Evolutionary conservation across 257 asterid species (phyloP).

Genomic region (Solanum verrucosum): DNA sequence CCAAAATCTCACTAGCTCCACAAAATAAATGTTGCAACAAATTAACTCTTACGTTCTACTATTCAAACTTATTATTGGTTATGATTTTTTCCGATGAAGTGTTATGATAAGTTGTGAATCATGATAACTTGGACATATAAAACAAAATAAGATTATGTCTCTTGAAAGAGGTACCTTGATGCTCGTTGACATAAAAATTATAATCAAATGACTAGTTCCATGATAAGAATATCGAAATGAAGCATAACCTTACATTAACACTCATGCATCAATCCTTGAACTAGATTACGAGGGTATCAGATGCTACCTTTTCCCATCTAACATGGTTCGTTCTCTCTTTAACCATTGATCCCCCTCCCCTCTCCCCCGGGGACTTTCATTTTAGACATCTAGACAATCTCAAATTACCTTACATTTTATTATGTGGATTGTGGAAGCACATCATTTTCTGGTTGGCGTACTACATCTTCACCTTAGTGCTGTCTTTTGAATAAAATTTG

Average conservation of each 20-base stretch:
- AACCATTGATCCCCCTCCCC: neutral
- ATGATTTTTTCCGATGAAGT: neutral
- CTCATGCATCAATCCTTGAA: neutral
- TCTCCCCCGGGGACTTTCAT: neutral
- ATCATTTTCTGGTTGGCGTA: neutral
- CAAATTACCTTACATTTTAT: neutral
- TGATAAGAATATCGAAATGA: neutral
- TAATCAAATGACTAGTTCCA: neutral
- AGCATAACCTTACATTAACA: neutral
- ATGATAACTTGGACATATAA: too few relatives aligned
- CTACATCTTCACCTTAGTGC: neutral
- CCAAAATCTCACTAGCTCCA: neutral
- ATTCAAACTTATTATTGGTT: neutral
- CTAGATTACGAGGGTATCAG: neutral
- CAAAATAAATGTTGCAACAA: neutral
- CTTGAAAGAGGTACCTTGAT: neutral
- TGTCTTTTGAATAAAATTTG: neutral
- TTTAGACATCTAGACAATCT: neutral
- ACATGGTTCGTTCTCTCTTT: neutral
- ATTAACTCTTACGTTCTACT: neutral
- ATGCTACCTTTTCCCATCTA: neutral
- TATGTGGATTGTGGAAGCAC: neutral
- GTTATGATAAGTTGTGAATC: neutral
- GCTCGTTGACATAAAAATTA: neutral
- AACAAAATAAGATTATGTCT: neutral